phyloP scores from a whole-genome alignment of 2,329 filamentous ascomycete species.

The Bimuria novae-zelandiae region DNA sequence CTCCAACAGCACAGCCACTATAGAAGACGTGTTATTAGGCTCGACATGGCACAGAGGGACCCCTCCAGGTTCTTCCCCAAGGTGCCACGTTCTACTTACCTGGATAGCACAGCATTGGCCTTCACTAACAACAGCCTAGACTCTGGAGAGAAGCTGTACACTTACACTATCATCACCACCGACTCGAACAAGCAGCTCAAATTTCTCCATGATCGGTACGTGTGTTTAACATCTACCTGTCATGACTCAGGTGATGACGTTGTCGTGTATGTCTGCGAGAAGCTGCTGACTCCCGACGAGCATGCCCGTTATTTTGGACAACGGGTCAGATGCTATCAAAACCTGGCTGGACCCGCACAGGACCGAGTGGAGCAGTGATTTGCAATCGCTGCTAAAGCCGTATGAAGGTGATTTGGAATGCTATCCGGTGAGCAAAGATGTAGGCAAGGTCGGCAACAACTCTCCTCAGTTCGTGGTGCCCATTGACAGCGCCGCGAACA shows the following conservation, averaged over 20 bases:
- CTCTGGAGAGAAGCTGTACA: conserved; percentile 73
- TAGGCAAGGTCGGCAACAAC: conserved; percentile 93
- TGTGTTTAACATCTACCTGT: not conserved
- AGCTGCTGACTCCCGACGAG: not conserved
- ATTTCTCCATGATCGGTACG: conserved; percentile 79
- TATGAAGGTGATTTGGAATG: conserved; percentile 79
- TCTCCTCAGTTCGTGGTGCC: conserved; percentile 83
- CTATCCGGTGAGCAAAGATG: conserved; percentile 84
- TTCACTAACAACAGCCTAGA: conserved; percentile 48
- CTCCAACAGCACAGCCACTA: conserved; percentile 6
- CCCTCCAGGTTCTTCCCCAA: conserved; percentile 20
- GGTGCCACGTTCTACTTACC: conserved; percentile 25
- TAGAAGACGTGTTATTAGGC: not conserved
- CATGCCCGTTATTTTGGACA: conserved; percentile 92
- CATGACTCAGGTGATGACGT: not conserved
- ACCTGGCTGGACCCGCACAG: conserved; percentile 78
- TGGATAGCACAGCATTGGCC: conserved; percentile 17
- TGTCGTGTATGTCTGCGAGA: not conserved
- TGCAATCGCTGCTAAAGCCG: conserved; percentile 80
- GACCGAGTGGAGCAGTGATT: conserved; percentile 74
- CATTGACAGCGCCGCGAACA: conserved; percentile 83
- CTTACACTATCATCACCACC: conserved; percentile 94
- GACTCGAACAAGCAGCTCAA: conserved; percentile 78
- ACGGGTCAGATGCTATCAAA: conserved; percentile 69
- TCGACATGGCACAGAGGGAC: conserved; percentile 15